These are phyloP conservation scores for Ceratobasidium papillatum DNA, from an alignment of 1,284 basidiomycete species.

Conservation along the genomic window DNA sequence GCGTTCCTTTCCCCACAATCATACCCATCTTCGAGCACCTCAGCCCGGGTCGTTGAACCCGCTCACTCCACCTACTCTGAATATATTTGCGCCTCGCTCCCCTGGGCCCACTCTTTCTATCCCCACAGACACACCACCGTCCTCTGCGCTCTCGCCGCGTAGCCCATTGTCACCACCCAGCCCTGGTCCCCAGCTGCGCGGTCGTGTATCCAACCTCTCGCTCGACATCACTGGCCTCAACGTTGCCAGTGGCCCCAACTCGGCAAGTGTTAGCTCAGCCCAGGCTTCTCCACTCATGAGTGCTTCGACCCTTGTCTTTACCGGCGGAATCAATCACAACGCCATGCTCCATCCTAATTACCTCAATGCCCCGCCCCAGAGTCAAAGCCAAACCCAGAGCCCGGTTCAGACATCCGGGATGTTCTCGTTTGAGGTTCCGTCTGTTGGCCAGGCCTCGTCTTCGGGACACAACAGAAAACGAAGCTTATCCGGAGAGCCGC, in stretches of 20 bases:
- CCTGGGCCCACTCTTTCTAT: constrained; percentile 26
- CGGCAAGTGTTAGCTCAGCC: constrained; percentile 30
- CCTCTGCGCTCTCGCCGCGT: constrained; percentile 25
- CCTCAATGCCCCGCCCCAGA: constrained; percentile 25
- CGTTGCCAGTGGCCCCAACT: constrained; percentile 32
- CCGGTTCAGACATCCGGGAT: neutral
- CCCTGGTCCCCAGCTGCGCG: constrained; percentile 33
- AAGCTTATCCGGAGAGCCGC: constrained; percentile 30
- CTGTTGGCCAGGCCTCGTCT: neutral
- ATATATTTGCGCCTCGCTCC: constrained; percentile 31
- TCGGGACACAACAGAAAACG: constrained; percentile 31
- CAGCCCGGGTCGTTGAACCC: constrained; percentile 6
- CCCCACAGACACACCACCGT: constrained; percentile 21
- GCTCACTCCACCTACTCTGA: constrained; percentile 25
- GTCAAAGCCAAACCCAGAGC: constrained; percentile 29
- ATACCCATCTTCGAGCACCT: constrained; percentile 15
- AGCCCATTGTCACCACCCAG: constrained; percentile 25
- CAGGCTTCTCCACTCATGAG: constrained; percentile 38
- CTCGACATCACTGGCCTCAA: constrained; percentile 27
- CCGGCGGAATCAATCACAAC: constrained; percentile 16
- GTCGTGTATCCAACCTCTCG: constrained; percentile 23
- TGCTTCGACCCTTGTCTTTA: constrained; percentile 26
- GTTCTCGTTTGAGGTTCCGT: constrained; percentile 15
- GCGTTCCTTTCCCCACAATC: constrained; percentile 34
- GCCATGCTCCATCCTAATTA: constrained; percentile 32